Evolutionary conservation across 768 basidiomycete genomes (phyloP).

Genomic region (Lentinula detonsa): DNA sequence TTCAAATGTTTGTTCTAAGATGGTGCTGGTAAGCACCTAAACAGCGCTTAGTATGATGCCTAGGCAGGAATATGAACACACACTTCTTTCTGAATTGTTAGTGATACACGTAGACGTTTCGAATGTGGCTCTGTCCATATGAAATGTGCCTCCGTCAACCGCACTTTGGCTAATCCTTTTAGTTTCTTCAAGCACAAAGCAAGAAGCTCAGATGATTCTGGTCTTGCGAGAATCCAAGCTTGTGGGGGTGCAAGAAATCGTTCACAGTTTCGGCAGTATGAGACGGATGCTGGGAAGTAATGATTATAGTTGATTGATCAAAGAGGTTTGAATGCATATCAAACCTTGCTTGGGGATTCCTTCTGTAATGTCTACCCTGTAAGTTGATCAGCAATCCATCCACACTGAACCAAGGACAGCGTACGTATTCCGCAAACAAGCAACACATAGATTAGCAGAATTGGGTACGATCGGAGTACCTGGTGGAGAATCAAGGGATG

Average conservation of each 20-base stretch:
- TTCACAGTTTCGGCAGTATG: slow-evolving; percentile 94
- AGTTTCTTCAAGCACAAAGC: slow-evolving; percentile 94
- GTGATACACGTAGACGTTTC: slow-evolving; percentile 83
- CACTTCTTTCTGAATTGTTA: slow-evolving; percentile 99
- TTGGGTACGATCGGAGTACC: slow-evolving; percentile 87
- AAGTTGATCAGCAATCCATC: background rate
- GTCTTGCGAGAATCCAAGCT: slow-evolving; percentile 79
- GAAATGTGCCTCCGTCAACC: slow-evolving; percentile 96
- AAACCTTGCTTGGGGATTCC: slow-evolving; percentile 92
- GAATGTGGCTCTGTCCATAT: slow-evolving; percentile 99
- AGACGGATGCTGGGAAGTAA: slow-evolving; percentile 61
- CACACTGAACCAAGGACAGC: slow-evolving; percentile 15
- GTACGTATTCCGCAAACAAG: slow-evolving; percentile 82
- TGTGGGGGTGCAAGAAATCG: slow-evolving; percentile 89
- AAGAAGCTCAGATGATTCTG: slow-evolving; percentile 89
- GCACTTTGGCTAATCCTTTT: slow-evolving; percentile 89
- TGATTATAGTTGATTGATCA: background rate
- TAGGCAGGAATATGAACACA: slow-evolving; percentile 13
- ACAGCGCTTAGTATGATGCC: background rate
- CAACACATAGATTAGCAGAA: slow-evolving; percentile 88
- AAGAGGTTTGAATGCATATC: background rate
- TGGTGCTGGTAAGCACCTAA: slow-evolving; percentile 90
- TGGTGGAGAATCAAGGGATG: slow-evolving; percentile 19
- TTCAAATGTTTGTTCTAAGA: slow-evolving; percentile 96
- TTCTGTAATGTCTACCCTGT: slow-evolving; percentile 93